Base-by-base conservation (phyloP, 2,329 filamentous ascomycete genomes). In the Boeremia exigua region DNA sequence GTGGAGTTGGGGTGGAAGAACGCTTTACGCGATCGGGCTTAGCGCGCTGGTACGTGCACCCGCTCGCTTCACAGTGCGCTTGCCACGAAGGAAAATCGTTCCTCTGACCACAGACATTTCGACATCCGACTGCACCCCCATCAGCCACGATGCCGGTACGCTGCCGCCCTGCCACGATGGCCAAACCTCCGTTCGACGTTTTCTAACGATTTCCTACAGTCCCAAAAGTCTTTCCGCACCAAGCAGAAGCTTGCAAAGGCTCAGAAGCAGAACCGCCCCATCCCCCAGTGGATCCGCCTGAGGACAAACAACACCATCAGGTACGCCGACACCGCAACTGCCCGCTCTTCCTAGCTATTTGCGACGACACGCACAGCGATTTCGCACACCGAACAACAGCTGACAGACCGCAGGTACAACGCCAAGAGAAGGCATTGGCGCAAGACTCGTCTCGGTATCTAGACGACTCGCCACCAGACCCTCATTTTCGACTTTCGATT, bases 161-260 rank as follows among this genome's bases (percentile, higher is more conserved):
- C 58, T 50, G 46, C 47, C 59, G 46, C 57, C 56, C 42, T 23
- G 34, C 43, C 48, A 37, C 40, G 53, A 56, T 32, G 43, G 47
- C 37, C 47, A 51, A 38, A 14, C 27, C 42, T 51, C 38, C 53
- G 53, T 47, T 53, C 33, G 54, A 48, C 48, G 28, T 53, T 29
- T 53, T 57, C 54, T 53, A 48, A 52, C 54, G 27, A 48, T 33
- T 32, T 48, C 30, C 8, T 44, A 79, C 81, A 98, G 94, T 94
- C 90, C 89, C 92, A 99, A 86, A 99, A 99, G 90, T 91, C 93
- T 80, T 99, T 99, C 92, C 91, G 93, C 82, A 97, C 93, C 84
- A 99, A 99, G 93, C 90, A 96, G 84, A 99, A 99, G 95, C 92
- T 99, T 86, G 95, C 95, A 80, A 97, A 94, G 88, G 95, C 95